phyloP scores from a whole-genome alignment of 2,329 filamentous ascomycete genomes.

The Phoma sp. region DNA sequence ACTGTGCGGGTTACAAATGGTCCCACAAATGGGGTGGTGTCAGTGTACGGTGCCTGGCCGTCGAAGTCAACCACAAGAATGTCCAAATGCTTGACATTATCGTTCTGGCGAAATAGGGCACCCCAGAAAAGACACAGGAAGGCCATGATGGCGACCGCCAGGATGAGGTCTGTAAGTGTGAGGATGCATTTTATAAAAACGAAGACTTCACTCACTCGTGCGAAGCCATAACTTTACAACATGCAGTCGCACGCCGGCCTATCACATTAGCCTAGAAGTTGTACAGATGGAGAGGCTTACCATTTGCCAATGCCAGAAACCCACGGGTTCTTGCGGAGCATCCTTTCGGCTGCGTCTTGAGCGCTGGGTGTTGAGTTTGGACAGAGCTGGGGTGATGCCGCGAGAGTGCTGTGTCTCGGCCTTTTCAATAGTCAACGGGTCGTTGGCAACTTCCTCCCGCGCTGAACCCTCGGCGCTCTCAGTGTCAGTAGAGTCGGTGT shows the following conservation, averaged over 20 bases:
- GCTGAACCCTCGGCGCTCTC: slow-evolving; percentile 12
- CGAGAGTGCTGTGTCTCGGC: slow-evolving; percentile 27
- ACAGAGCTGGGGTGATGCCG: slow-evolving; percentile 8
- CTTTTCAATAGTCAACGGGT: slow-evolving; percentile 28
- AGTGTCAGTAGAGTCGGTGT: slow-evolving; percentile 16
- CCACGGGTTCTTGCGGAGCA: slow-evolving; percentile 23
- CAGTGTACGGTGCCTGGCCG: slow-evolving; percentile 57
- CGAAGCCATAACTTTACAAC: slow-evolving; percentile 38
- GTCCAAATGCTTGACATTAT: slow-evolving; percentile 48
- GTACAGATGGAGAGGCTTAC: slow-evolving; percentile 15
- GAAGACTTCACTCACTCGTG: slow-evolving; percentile 29
- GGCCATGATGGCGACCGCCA: slow-evolving; percentile 25
- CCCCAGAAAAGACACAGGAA: slow-evolving; percentile 42
- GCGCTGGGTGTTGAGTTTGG: slow-evolving; percentile 20
- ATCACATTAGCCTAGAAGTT: neutral
- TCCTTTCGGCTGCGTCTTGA: slow-evolving; percentile 31
- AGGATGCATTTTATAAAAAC: too few relatives aligned
- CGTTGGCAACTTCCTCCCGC: slow-evolving; percentile 1
- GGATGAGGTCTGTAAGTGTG: slow-evolving; percentile 29
- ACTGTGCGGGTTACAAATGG: slow-evolving; percentile 59
- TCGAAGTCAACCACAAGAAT: slow-evolving; percentile 72
- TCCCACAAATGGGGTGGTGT: slow-evolving; percentile 58
- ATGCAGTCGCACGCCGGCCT: slow-evolving; percentile 39
- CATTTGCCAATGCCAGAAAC: slow-evolving; percentile 43
- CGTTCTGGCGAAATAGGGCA: slow-evolving; percentile 35